phyloP scores from a whole-genome alignment of 371 early-diverging fungal genomes.

The Rhizopus sp. region DNA sequence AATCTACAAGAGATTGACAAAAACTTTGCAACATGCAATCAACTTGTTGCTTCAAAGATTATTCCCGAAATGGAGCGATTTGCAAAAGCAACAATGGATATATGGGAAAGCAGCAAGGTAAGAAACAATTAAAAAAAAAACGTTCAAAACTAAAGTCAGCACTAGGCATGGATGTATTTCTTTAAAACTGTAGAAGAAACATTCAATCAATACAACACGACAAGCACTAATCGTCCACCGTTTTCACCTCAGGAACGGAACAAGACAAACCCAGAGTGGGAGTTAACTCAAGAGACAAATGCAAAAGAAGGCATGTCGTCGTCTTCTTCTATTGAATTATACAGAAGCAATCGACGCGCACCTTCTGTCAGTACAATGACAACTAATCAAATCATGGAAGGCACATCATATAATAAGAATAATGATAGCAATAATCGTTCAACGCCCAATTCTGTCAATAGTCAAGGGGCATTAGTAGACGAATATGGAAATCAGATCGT shows the following conservation, averaged over 20 bases:
- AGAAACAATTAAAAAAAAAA: not conserved
- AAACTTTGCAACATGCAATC: constrained; percentile 55
- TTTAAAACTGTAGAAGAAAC: constrained; percentile 22
- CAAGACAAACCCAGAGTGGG: not conserved
- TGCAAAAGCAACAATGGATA: constrained; percentile 36
- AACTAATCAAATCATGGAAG: not conserved
- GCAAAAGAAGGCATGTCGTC: too few species aligned
- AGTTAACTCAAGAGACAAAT: too few species aligned
- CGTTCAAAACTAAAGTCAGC: not conserved
- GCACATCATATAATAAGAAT: not conserved
- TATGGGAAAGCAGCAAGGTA: constrained; percentile 51
- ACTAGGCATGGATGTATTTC: constrained; percentile 37
- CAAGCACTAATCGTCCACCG: constrained; percentile 31
- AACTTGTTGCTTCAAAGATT: constrained; percentile 45
- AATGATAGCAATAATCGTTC: not conserved
- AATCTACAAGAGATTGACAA: constrained; percentile 58
- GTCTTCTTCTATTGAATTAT: too few species aligned
- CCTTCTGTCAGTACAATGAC: not conserved
- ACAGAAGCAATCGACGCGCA: not conserved
- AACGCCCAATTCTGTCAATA: constrained; percentile 10
- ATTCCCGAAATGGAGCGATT: constrained; percentile 52
- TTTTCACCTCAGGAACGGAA: constrained; percentile 2
- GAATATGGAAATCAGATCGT: constrained; percentile 9
- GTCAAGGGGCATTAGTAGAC: constrained; percentile 23
- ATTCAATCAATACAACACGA: not conserved